Conservation (phyloP, 805 yeast species). For the Metschnikowia santaceciliae region DNA sequence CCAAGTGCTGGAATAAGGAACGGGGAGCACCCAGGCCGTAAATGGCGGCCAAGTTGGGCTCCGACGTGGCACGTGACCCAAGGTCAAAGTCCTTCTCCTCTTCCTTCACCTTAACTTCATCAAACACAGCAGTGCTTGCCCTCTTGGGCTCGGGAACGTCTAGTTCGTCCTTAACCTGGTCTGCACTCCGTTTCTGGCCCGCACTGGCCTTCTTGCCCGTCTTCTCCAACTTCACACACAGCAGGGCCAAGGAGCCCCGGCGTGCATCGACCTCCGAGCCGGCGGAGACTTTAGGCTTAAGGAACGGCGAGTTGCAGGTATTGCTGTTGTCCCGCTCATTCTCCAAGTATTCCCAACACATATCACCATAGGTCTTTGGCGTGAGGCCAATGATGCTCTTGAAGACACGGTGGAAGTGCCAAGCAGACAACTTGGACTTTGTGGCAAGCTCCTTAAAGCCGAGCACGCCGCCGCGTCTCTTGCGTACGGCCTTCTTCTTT, state of each 20-base stretch:
- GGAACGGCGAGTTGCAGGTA: not conserved
- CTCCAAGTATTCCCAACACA: conserved; percentile 62
- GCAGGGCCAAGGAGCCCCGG: not conserved
- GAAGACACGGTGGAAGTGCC: conserved; percentile 93
- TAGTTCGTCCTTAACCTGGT: not conserved
- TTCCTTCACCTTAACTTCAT: conserved; percentile 3
- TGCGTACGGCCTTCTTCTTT: conserved; percentile 22
- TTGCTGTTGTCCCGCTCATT: conserved; percentile 10
- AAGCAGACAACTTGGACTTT: conserved; percentile 76
- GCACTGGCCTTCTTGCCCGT: not conserved
- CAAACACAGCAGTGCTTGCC: not conserved
- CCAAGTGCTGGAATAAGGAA: conserved; percentile 9
- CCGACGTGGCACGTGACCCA: conserved; percentile 17
- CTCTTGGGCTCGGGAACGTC: conserved; percentile 11
- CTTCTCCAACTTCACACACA: not conserved
- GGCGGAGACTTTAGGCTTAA: not conserved
- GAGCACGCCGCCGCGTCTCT: conserved; percentile 72
- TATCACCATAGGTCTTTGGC: conserved; percentile 85
- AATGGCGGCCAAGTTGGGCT: conserved; percentile 16
- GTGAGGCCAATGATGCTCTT: conserved; percentile 82
- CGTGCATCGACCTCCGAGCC: conserved; percentile 1
- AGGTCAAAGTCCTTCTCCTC: conserved; percentile 12
- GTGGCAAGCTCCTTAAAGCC: conserved; percentile 87
- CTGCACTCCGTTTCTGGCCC: not conserved
- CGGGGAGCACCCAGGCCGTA: conserved; percentile 5